Evolutionary conservation across 1,284 basidiomycete species (phyloP).

Genomic region (Cutaneotrichosporon sp.): DNA sequence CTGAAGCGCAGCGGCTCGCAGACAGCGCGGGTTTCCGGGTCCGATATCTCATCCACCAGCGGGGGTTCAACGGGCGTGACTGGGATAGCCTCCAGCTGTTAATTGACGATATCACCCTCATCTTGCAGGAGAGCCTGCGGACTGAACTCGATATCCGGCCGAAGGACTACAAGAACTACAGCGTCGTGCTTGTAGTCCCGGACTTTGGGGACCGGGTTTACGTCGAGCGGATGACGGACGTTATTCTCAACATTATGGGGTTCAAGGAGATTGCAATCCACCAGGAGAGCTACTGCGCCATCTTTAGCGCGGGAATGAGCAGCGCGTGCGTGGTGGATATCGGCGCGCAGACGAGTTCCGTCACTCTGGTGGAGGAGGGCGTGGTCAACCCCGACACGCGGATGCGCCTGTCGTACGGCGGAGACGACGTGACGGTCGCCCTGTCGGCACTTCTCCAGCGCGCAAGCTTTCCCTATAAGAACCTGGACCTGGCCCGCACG

Average conservation of each 20-base stretch:
- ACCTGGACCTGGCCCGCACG: conserved; percentile 68
- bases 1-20: conserved; percentile 71
- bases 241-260: conserved; percentile 77
- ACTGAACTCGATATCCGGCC: conserved; percentile 64
- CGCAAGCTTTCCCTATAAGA: conserved; percentile 84
- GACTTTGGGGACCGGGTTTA: conserved; percentile 86
- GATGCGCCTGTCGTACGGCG: conserved; percentile 81
- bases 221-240: conserved; percentile 72
- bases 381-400: conserved; percentile 84
- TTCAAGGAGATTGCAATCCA: conserved; percentile 89
- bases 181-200: conserved; percentile 85
- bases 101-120: conserved; percentile 72
- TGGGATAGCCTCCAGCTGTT: conserved; percentile 68
- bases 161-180: conserved; percentile 70
- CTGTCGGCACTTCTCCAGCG: conserved; percentile 75
- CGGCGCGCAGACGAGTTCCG: conserved; percentile 77
- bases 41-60: conserved; percentile 73
- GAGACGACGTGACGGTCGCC: conserved; percentile 89
- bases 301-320: conserved; percentile 92
- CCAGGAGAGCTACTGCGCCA: conserved; percentile 91
- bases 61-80: conserved; percentile 74
- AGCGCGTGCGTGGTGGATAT: conserved; percentile 95
- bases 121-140: conserved; percentile 64
- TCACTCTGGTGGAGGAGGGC: conserved; percentile 96
- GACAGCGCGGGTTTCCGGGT: conserved; percentile 65